Evolutionary conservation across 345 rosid genomes (phyloP).

Genomic region (Dipteronia dyeriana): DNA sequence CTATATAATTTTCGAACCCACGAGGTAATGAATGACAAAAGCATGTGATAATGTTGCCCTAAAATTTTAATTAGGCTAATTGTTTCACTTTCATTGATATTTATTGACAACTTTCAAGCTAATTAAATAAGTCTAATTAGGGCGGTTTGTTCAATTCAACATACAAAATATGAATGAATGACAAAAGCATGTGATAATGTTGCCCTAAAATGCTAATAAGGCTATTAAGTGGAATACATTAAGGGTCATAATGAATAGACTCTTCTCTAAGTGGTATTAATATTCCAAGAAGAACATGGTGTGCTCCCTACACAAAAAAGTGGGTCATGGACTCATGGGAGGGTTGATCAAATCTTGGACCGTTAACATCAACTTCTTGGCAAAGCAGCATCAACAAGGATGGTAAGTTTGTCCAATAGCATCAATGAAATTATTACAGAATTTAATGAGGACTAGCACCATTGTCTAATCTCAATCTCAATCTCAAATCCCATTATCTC

Average conservation of each 20-base stretch:
- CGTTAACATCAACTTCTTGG: constrained; percentile 35
- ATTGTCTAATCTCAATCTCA: constrained; percentile 12
- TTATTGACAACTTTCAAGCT: neutral
- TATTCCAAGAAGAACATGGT: constrained; percentile 34
- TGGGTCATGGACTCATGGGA: constrained; percentile 16
- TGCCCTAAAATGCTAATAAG: constrained; percentile 30
- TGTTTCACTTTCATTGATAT: neutral
- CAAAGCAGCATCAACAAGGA: neutral
- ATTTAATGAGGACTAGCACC: constrained; percentile 44
- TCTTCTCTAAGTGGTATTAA: neutral
- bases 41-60: too few relatives aligned
- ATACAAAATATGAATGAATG: neutral
- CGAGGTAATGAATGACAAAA: neutral
- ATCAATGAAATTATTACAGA: constrained; percentile 37
- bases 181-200: constrained; percentile 49
- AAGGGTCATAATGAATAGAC: constrained; percentile 36
- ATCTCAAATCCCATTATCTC: constrained; percentile 55
- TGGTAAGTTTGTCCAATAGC: constrained; percentile 22
- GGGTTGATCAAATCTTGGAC: constrained; percentile 18
- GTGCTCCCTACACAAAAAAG: constrained; percentile 27
- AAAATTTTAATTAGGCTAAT: neutral
- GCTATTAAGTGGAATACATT: constrained; percentile 36
- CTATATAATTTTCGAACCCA: too few relatives aligned
- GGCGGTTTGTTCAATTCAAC: constrained; percentile 1
- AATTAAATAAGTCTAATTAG: too few relatives aligned